Conservation (phyloP, 306 rosid genomes). For the Pyrus betulifolia region DNA sequence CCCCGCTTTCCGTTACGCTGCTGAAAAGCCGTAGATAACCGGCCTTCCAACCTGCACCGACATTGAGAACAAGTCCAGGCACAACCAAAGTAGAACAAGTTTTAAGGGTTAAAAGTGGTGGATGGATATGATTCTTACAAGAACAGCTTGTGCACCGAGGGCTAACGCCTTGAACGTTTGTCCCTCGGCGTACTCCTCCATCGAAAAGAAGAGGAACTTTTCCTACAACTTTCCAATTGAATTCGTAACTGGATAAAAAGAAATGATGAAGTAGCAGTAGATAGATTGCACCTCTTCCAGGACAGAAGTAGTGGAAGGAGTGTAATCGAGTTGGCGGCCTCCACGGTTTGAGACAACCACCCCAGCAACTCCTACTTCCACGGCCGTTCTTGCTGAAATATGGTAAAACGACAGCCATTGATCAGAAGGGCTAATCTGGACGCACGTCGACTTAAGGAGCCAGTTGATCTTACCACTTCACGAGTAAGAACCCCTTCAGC, state of each 20-base stretch:
- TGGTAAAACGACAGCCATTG: not conserved
- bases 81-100: not conserved
- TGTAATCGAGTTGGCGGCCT: constrained; percentile 31
- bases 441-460: too few relatives aligned
- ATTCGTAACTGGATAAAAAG: not conserved
- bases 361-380: constrained; percentile 31
- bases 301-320: constrained; percentile 34
- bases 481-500: constrained; percentile 39
- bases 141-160: constrained; percentile 63
- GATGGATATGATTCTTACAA: constrained; percentile 26
- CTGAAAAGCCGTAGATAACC: constrained; percentile 39
- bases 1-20: constrained; percentile 42
- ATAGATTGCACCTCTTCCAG: constrained; percentile 29
- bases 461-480: constrained; percentile 30
- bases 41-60: constrained; percentile 51
- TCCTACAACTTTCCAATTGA: constrained; percentile 12
- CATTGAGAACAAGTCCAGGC: not conserved
- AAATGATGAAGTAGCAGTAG: not conserved
- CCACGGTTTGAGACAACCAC: constrained; percentile 43
- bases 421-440: not conserved
- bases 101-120: not conserved
- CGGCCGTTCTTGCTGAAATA: constrained; percentile 26
- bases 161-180: constrained; percentile 64
- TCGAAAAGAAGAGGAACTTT: constrained; percentile 48
- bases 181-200: constrained; percentile 62